Evolutionary conservation across 2,329 filamentous ascomycete genomes (phyloP).

Genomic region (Coniochaeta sp.): DNA sequence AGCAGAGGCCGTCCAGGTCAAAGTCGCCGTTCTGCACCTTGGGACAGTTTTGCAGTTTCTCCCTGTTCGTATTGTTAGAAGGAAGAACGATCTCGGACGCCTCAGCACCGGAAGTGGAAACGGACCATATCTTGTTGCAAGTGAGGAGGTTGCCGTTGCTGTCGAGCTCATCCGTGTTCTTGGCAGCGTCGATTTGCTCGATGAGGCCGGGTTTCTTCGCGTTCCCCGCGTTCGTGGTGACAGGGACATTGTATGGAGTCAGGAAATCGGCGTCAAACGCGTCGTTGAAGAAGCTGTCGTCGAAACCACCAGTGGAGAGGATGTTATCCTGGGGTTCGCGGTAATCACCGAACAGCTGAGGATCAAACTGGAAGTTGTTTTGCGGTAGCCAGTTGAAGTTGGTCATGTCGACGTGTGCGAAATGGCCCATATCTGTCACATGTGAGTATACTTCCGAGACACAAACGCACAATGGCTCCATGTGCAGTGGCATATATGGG

Average conservation of each 20-base stretch:
- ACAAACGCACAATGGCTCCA: not conserved
- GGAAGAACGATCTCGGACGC: not conserved
- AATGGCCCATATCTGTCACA: constrained; percentile 27
- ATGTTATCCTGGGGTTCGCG: constrained; percentile 83
- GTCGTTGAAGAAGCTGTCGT: constrained; percentile 63
- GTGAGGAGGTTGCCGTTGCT: constrained; percentile 58
- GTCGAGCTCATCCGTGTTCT: constrained; percentile 60
- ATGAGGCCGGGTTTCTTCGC: constrained; percentile 61
- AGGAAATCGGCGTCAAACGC: constrained; percentile 76
- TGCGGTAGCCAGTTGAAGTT: constrained; percentile 73
- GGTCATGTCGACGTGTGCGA: constrained; percentile 38
- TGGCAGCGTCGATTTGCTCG: constrained; percentile 67
- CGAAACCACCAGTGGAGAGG: constrained; percentile 61
- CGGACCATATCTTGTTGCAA: constrained; percentile 91
- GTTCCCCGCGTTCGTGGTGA: constrained; percentile 24
- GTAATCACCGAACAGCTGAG: constrained; percentile 85
- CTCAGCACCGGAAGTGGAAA: constrained; percentile 9
- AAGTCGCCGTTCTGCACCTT: constrained; percentile 87
- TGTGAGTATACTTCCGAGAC: not conserved
- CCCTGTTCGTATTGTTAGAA: constrained; percentile 56
- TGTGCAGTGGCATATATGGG: not conserved
- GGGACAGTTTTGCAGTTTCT: constrained; percentile 78
- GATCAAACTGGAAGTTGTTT: constrained; percentile 82
- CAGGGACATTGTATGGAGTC: constrained; percentile 66
- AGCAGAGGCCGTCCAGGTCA: constrained; percentile 87